phyloP scores from a whole-genome alignment of 2,329 filamentous ascomycete species.

The Stemphylium beticola region DNA sequence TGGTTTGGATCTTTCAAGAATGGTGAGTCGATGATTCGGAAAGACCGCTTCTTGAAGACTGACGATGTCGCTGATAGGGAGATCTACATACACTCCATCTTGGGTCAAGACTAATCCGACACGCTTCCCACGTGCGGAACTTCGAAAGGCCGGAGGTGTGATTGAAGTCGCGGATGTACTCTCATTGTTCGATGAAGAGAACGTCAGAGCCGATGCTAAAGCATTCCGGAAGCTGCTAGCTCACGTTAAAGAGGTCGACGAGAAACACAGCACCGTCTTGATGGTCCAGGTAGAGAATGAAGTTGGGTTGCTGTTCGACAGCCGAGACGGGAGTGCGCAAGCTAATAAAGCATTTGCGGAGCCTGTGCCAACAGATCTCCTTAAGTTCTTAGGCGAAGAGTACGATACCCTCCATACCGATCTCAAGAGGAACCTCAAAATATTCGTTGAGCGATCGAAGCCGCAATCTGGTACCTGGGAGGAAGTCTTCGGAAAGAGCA shows the following conservation, averaged over 20 bases:
- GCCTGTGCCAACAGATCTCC: conserved; percentile 47
- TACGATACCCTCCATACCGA: conserved; percentile 37
- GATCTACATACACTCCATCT: conserved; percentile 33
- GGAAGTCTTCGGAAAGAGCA: conserved; percentile 49
- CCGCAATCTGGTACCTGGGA: conserved; percentile 42
- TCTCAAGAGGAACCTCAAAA: conserved; percentile 11
- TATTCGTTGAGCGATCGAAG: conserved; percentile 11
- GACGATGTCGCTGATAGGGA: background rate
- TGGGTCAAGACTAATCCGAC: conserved; percentile 45
- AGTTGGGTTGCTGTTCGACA: conserved; percentile 57
- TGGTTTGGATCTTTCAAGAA: conserved; percentile 60
- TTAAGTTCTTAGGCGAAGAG: conserved; percentile 38
- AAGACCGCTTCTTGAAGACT: background rate
- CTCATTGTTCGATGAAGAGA: conserved; percentile 45
- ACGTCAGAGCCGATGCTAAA: conserved; percentile 46
- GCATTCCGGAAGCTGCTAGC: conserved; percentile 50
- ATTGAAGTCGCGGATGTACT: conserved; percentile 29
- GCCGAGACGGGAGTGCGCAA: conserved; percentile 55
- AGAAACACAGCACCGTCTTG: conserved; percentile 56
- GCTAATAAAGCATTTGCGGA: conserved; percentile 46
- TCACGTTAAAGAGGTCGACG: conserved; percentile 54
- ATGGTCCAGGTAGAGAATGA: conserved; percentile 67
- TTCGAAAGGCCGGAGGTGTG: conserved; percentile 27
- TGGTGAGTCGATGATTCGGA: conserved; percentile 23
- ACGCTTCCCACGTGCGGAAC: conserved; percentile 38